Evolutionary conservation across 2,329 filamentous ascomycete species (phyloP), one percentile per base, ranked within the genome.

Genomic region (Neonectria sp.): DNA sequence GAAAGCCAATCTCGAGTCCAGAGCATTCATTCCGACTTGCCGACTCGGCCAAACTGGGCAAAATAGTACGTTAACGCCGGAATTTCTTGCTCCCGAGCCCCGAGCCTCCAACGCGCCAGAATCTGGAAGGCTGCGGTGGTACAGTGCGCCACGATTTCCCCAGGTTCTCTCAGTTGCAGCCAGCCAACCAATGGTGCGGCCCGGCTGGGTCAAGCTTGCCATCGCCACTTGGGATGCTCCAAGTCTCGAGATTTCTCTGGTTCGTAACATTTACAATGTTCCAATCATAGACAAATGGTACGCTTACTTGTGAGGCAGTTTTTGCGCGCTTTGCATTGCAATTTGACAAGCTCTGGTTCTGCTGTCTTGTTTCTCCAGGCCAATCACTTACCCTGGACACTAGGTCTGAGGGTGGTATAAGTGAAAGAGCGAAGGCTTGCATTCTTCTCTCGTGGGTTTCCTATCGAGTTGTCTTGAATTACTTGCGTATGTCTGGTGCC

Each of bases 111-210:
- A 63, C 55, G 45, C 57, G 52, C 55, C 55, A 35, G 24, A 40
- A 35, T 62, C 60, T 52, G 29, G 56, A 48, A 55, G 45, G 45
- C 7, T 21, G 40, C 48, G 33, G 56, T 51, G 58, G 57, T 53
- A 52, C 60, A 62, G 15, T 53, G 64, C 63, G 60, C 67, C 63
- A 67, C 63, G 51, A 63, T 64, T 69, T 69, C 68, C 68, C 68
- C 68, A 56, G 68, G 68, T 69, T 69, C 52, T 56, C 52, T 51
- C 52, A 15, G 51, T 27, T 60, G 27, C 45, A 63, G 48, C 24
- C 35, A 58, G 46, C 64, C 59, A 66, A 66, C 63, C n/a, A 37
- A 12, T 35, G 15, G 35, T 31, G 57, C 25, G 37, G 37, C 31
- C 40, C 31, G 31, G 46, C 43, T 60, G 40, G 40, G 49, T 11